Evolutionary conservation across 2,329 filamentous ascomycete genomes (phyloP).

Genomic region (Diaporthe sp.): DNA sequence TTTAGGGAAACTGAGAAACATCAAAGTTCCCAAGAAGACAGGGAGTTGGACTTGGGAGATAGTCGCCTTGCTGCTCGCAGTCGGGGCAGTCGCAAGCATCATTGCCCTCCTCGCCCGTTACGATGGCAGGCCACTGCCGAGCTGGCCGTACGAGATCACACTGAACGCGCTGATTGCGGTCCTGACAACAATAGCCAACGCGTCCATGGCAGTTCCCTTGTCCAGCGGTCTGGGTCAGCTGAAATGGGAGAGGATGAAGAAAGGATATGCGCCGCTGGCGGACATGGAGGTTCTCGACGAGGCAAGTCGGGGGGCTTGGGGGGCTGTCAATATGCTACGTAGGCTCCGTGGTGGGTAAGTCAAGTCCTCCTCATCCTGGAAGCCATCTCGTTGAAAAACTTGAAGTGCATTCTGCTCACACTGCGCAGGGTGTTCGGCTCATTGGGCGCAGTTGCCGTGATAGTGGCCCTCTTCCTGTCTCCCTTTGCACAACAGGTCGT

Average conservation of each 20-base stretch:
- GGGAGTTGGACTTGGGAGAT: constrained; percentile 49
- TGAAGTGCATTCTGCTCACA: background rate
- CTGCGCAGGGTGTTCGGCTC: constrained; percentile 46
- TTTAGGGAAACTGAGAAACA: background rate
- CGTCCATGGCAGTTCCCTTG: constrained; percentile 49
- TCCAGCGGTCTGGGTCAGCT: constrained; percentile 51
- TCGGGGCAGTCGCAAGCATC: constrained; percentile 48
- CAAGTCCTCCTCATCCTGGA: too few relatives aligned
- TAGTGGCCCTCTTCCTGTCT: constrained; percentile 48
- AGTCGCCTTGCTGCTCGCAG: constrained; percentile 46
- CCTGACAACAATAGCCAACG: constrained; percentile 49
- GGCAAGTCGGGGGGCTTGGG: constrained; percentile 51
- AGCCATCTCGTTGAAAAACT: background rate
- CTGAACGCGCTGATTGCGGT: constrained; percentile 52
- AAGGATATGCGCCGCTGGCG: constrained; percentile 47
- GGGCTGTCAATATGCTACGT: constrained; percentile 48
- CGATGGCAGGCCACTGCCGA: constrained; percentile 47
- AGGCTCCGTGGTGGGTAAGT: constrained; percentile 49
- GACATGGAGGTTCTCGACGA: constrained; percentile 53
- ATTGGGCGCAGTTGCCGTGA: constrained; percentile 48
- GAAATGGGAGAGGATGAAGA: constrained; percentile 53
- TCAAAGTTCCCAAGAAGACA: constrained; percentile 39
- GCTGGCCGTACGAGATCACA: constrained; percentile 52
- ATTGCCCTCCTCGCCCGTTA: constrained; percentile 50
- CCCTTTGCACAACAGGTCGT: constrained; percentile 52